Evolutionary conservation across 805 yeast species (phyloP), one percentile per base, ranked within the genome.

Genomic region (Sugiyamaella valdiviana): DNA sequence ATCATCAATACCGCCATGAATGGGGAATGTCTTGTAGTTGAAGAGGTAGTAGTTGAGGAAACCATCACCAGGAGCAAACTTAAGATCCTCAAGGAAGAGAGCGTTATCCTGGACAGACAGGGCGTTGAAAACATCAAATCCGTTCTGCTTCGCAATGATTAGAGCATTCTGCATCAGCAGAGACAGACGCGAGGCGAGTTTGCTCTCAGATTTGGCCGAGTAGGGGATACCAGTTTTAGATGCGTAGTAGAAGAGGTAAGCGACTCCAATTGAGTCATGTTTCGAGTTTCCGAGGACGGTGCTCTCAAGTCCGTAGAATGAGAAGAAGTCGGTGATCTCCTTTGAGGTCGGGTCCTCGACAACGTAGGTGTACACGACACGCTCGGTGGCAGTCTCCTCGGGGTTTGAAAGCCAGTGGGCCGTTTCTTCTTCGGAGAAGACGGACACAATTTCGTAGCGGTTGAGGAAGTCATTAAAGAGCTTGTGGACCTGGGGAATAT

Each of bases 31-130:
- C 62, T 75, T 82, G 72, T 89, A 93, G 67, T 93, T 93, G 76
- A 93, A 93, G 55, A 93, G 70, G 63, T 93, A 93, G 67, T 85
- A 93, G 67, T 93, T 85, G 62, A 93, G 75, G 61, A 78, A 77
- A 0, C 99, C 99, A 65, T 91, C 98, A 39, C 99, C 99, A 43
- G 80, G 78, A 29, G 96, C 96, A 64, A 93, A 93, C 63, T 87
- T 86, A 67, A 85, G 75, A 36, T 85, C 81, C 21, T 86, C 83
- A 55, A 93, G 71, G 69, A 93, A 88, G 51, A 85, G 69, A 14
- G 88, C 75, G 65, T 93, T 93, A 63, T 93, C 99, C 69, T 89
- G 95, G 9, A 89, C 75, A 0, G 97, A 80, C 53, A 93, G 73
- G 7, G 97, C 96, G 64, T 93, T 93, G 75, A 91, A 87, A 2